Conservation (phyloP, 2,329 filamentous ascomycete genomes). For the Calonectria crousiana region DNA sequence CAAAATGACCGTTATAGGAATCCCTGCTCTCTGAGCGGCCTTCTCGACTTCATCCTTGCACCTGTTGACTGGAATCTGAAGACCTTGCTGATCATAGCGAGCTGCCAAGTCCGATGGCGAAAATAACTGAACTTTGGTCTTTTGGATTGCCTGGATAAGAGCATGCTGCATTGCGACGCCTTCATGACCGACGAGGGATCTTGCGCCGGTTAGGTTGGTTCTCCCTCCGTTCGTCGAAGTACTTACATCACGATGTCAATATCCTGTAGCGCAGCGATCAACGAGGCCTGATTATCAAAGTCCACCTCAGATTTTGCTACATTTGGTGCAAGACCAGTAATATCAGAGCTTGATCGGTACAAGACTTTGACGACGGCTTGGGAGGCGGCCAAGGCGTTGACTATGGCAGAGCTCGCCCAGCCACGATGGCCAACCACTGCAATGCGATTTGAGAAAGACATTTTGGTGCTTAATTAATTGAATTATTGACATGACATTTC, state of each 20-base stretch:
- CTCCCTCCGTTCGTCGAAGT: background rate
- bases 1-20: background rate
- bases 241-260: conserved; percentile 18
- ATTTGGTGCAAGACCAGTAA: background rate
- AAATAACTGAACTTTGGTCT: background rate
- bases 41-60: conserved; percentile 2
- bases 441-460: conserved; percentile 8
- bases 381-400: conserved; percentile 3
- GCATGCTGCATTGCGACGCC: conserved; percentile 5
- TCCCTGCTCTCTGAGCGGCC: conserved; percentile 8
- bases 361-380: conserved; percentile 3
- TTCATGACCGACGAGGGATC: conserved; percentile 13
- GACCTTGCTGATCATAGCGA: background rate
- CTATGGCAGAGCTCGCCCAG: conserved; percentile 14
- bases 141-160: conserved; percentile 1
- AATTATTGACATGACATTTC: background rate
- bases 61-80: background rate
- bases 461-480: background rate
- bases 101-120: conserved; percentile 12
- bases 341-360: conserved; percentile 8
- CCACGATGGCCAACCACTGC: conserved; percentile 13
- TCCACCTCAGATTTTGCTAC: conserved; percentile 4
- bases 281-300: background rate
- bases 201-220: background rate
- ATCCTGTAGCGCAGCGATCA: background rate